These are phyloP conservation scores for Mollisia scopiformis DNA, from an alignment of 2,329 filamentous ascomycete species.

Conservation along the genomic window DNA sequence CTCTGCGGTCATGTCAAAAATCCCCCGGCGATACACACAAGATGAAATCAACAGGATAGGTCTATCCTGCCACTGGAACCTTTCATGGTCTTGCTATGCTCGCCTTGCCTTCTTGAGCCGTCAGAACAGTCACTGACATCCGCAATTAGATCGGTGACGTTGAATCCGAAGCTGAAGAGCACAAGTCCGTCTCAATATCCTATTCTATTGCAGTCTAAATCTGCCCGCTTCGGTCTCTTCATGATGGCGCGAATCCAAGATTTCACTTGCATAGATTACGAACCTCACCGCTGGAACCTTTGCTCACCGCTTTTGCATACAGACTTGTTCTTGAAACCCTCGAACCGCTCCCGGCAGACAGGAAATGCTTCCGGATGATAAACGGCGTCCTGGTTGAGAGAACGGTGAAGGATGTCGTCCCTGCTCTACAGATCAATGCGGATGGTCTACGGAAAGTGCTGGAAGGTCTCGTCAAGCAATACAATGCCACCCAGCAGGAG, in stretches of 20 bases:
- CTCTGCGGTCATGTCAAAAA: conserved; percentile 40
- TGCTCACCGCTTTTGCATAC: conserved; percentile 51
- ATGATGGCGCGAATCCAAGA: conserved; percentile 6
- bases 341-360: conserved; percentile 76
- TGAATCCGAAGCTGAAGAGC: conserved; percentile 95
- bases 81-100: conserved; percentile 1
- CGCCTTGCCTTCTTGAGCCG: neutral
- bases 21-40: neutral
- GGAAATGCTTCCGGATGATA: conserved; percentile 98
- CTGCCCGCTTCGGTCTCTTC: neutral
- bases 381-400: conserved; percentile 95
- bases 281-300: conserved; percentile 27
- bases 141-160: conserved; percentile 70
- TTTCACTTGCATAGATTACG: conserved; percentile 12
- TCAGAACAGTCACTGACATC: neutral
- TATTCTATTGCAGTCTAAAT: conserved; percentile 12
- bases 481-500: conserved; percentile 91
- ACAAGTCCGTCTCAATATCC: conserved; percentile 71
- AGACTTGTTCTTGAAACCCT: conserved; percentile 92
- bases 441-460: conserved; percentile 93
- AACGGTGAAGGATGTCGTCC: conserved; percentile 90
- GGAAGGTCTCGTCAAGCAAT: conserved; percentile 94
- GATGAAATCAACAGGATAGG: neutral
- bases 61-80: neutral
- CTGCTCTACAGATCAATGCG: conserved; percentile 88